Base-by-base conservation (phyloP, 2,329 filamentous ascomycete genomes). In the Alternaria burnsii region DNA sequence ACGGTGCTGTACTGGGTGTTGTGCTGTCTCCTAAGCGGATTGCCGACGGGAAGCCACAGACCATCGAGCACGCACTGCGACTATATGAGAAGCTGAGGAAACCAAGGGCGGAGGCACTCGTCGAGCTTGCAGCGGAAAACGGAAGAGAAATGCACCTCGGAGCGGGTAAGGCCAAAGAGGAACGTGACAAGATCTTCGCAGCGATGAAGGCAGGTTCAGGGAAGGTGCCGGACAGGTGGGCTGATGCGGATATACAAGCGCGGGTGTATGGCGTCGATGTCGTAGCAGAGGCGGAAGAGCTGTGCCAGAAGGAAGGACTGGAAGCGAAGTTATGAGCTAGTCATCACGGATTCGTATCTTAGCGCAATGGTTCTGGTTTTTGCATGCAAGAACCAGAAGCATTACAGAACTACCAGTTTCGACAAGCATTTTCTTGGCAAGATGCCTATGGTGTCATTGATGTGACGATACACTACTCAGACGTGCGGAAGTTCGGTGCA, bases 31-130 rank as follows among this genome's bases (percentile, higher is more conserved):
- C 80, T 11, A 71, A 85, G 3, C 85, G 84, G 0, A 79, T 84
- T 44, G 77, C 79, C 1, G 78, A 77, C 5, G 79, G 80, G 0
- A 63, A 58, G 11, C 74, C 77, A 7, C 78, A 80, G 44, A 81
- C 78, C 4, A 84, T 87, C 63, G 79, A 82, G 71, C 84, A 82
- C 58, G 85, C 84, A 3, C 75, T 89, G 32, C 81, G 80, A 44
- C 79, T 86, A 12, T 89, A 88, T 59, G 85, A 89, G 72, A 79
- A 76, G 55, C 78, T 87, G 16, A 79, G 87, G 3, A 87, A 87
- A 72, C 80, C 83, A 20, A 79, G 87, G 1, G 85, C 86, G 0
- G 86, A 88, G 70, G 79, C 81, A 1, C 76, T 88, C 5, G 86
- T 88, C 0, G 84, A 86, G 44, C 72, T 88, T 41, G 86, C 86